Evolutionary conservation across 2,329 filamentous ascomycete genomes (phyloP), one percentile per base, ranked within the genome.

Genomic region (Juglanconis juglandina): DNA sequence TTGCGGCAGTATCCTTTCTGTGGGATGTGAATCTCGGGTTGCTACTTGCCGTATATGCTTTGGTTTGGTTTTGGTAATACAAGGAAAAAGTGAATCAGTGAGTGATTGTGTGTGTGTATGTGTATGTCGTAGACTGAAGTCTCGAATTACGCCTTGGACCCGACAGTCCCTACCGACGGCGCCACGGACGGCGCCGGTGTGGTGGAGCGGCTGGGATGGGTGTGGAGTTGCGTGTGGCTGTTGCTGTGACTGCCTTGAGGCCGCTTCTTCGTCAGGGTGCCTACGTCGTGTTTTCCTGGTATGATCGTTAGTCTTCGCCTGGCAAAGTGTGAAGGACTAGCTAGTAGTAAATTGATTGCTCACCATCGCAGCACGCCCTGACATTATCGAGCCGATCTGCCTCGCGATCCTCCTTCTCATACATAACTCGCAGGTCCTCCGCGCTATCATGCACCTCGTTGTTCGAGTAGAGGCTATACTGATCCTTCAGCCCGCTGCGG

Each of bases 321-420:
- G 46, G 17, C 32, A 11, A 34, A 46, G 52, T 32, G 13, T n/a
- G 13, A 17, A 11, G 46, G 46, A 24, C 17, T 48, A 17, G 17
- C 14, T 17, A 48, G n/a, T 33, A 34, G 32, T 52, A 7, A 47
- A 30, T 35, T n/a, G 14, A n/a, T 42, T 44, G 48, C 88, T 84
- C 82, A 94, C 93, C 95, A 83, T 98, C 95, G 75, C 95, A 99
- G 78, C 95, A 99, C 62, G 94, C 93, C 71, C 95, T 84, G 65
- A 99, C 95, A 73, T 99, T 97, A 80, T 98, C 94, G 68, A 98
- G 81, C 64, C 88, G 83, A 70, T 93, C 90, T 33, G 88, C 81
- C 66, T 93, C 90, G 57, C 86, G 80, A 68, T 94, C 89, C 70
- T 92, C 88, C 64, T 85, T 81, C 75, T 94, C 90, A 68, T 94